Base-by-base conservation (phyloP, 2,329 filamentous ascomycete genomes). In the Nothophaeocryptopus gaeumannii region DNA sequence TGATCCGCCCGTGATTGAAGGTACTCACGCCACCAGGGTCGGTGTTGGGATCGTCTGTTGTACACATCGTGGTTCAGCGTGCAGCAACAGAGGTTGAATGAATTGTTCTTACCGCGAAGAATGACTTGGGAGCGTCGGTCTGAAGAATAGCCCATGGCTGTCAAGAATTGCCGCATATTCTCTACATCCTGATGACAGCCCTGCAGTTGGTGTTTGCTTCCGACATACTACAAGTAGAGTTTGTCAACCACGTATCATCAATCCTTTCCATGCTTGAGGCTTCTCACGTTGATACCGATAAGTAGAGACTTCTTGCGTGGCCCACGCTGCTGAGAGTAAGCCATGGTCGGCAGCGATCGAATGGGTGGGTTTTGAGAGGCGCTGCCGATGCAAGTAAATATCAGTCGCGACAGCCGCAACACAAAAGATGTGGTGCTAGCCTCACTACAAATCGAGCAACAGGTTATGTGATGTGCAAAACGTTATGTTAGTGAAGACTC, bases 211-310 rank as follows among this genome's bases (percentile, higher is more conserved):
- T 77, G 72, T 20, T 65, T 63, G 36, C 50, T 52, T 16, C 50
- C 50, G 10, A 45, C 42, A 31, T 52, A 52, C 20, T 26, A 26
- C 20, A 26, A 3, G 20, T 26, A 26, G 20, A 26, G 20, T 3
- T 7, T 7, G 20, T 26, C 20, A 26, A 26, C 20, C 20, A 26
- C 20, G 20, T 26, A 26, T 26, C 20, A 7, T 26, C 20, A 26
- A 26, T 26, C 20, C 4, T 26, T 26, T 26, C 20, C 3, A 26
- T 26, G 20, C 20, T 26, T 26, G 20, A 26, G 20, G 20, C 20
- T 26, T 26, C 20, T 26, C 78, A 78, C 20, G 61, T 79, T 79
- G 62, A 79, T 79, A 12, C 77, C 77, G 40, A 79, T 78, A 39
- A 80, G 69, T 11, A 79, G 72, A 10, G 74, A 73, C 60, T 79